Base-by-base conservation (phyloP, 1,284 basidiomycete species). In the Leccinum pseudoinsigne region DNA sequence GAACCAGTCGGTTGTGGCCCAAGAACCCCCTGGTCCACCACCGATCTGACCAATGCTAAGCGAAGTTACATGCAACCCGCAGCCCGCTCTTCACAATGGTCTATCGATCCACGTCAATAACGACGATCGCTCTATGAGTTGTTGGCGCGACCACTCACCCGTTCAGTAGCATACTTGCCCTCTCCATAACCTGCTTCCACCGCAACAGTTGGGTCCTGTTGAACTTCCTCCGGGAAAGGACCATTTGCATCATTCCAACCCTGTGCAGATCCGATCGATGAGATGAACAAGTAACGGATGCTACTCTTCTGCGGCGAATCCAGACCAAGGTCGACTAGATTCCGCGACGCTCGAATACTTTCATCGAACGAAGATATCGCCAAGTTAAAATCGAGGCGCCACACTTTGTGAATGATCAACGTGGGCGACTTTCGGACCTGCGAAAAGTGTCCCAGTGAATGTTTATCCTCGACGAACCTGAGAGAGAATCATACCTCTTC, bases 381-480 rank as follows among this genome's bases (percentile, higher is more conserved):
- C 45, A 77, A 62, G 62, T 80, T 82, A 68, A 81, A 82, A 62
- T 81, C 76, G 31, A 81, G 70, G n/a, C 70, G 72, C 80, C 80
- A 81, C 1, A 79, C 79, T 28, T 74, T 77, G 28, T 54, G 53
- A 18, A 54, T 14, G 53, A 54, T 54, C 16, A 54, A 31, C 28
- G 53, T 54, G 8, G 12, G 26, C 53, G 53, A 54, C 4, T 26
- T 54, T n/a, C 53, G 53, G 16, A 54, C 4, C 53, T 54, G 53
- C 21, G 23, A 26, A 51, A 16, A 10, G 9, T 4, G 11, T 54
- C 1, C 2, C 0, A 54, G 28, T 54, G 16, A 54, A 10, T 31
- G 28, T 28, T 21, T 21, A 54, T 54, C 28, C 23, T 12, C n/a
- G 28, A 31, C 10, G 10, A 54, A 31, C 0, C n/a, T 7, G 23